phyloP scores from a whole-genome alignment of 148 eudicot genomes.

The Bassia scoparia region DNA sequence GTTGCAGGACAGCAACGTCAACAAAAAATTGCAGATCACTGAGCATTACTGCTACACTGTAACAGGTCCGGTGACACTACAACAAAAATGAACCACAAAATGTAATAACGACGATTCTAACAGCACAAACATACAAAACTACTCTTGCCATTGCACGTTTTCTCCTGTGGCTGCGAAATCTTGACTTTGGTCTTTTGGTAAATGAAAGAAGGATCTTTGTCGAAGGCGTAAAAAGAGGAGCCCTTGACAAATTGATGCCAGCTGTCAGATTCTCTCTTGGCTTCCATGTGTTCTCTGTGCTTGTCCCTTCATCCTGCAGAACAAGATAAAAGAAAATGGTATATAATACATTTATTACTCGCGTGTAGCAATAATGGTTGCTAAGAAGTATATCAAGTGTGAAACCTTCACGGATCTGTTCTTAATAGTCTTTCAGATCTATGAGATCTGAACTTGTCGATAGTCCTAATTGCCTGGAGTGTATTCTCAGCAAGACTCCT shows the following conservation, averaged over 20 bases:
- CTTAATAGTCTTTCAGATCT: slow-evolving; percentile 38
- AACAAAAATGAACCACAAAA: not conserved
- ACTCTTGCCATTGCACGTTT: slow-evolving; percentile 77
- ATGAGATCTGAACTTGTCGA: slow-evolving; percentile 49
- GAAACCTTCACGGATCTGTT: slow-evolving; percentile 54
- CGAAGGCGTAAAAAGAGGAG: slow-evolving; percentile 43
- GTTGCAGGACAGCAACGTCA: not conserved
- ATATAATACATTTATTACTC: not conserved
- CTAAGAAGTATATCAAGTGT: not conserved
- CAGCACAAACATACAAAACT: slow-evolving; percentile 3
- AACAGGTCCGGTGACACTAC: not conserved
- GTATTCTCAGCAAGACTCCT: slow-evolving; percentile 58
- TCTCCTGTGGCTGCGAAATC: slow-evolving; percentile 36
- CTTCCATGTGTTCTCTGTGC: slow-evolving; percentile 25
- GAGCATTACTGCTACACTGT: not conserved
- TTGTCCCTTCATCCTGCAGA: slow-evolving; percentile 54
- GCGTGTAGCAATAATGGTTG: not conserved
- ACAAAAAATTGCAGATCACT: not conserved
- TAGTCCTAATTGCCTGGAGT: slow-evolving; percentile 67
- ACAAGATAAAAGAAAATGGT: not conserved
- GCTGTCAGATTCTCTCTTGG: slow-evolving; percentile 43
- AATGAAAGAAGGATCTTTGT: slow-evolving; percentile 42
- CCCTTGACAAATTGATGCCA: slow-evolving; percentile 45
- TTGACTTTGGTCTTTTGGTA: slow-evolving; percentile 54
- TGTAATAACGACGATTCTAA: not conserved